These are phyloP conservation scores for Thelonectria blattea DNA, from an alignment of 2,329 filamentous ascomycete species.

Conservation along the genomic window DNA sequence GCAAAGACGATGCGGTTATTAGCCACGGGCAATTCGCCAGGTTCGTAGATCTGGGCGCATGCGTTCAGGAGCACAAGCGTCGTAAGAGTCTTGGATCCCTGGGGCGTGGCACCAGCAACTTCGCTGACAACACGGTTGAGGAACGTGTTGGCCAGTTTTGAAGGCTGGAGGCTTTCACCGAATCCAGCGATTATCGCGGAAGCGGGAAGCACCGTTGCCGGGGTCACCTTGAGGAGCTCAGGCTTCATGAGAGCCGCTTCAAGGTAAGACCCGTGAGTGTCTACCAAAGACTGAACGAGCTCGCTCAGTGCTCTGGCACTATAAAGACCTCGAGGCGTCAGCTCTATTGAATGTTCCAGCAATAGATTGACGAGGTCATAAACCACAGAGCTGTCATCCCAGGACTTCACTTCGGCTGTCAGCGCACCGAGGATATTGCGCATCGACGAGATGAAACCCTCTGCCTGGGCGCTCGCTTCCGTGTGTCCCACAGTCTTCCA, in stretches of 20 bases:
- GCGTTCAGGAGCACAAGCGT: conserved; percentile 62
- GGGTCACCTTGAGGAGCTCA: conserved; percentile 54
- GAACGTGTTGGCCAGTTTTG: conserved; percentile 57
- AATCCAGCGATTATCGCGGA: conserved; percentile 59
- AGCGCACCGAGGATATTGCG: conserved; percentile 46
- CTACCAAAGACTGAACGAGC: conserved; percentile 54
- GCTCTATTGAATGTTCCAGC: conserved; percentile 49
- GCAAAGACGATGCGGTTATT: conserved; percentile 81
- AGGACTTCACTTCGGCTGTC: conserved; percentile 43
- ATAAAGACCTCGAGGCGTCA: conserved; percentile 56
- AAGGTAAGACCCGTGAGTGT: conserved; percentile 52
- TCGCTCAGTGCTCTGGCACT: conserved; percentile 58
- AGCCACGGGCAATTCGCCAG: conserved; percentile 60
- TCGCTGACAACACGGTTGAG: conserved; percentile 68
- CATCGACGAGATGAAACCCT: conserved; percentile 51
- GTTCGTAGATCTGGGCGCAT: conserved; percentile 57
- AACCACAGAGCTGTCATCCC: conserved; percentile 49
- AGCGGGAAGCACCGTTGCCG: conserved; percentile 54
- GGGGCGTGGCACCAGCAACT: conserved; percentile 55
- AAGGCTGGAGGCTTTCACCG: conserved; percentile 55
- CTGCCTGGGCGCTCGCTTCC: conserved; percentile 47
- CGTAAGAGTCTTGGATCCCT: conserved; percentile 52
- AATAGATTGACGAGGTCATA: conserved; percentile 52
- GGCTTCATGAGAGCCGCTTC: conserved; percentile 56
- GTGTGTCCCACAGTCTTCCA: conserved; percentile 51